Evolutionary conservation across 2,329 filamentous ascomycete genomes (phyloP), one percentile per base, ranked within the genome.

Genomic region (Monosporascus sp.): DNA sequence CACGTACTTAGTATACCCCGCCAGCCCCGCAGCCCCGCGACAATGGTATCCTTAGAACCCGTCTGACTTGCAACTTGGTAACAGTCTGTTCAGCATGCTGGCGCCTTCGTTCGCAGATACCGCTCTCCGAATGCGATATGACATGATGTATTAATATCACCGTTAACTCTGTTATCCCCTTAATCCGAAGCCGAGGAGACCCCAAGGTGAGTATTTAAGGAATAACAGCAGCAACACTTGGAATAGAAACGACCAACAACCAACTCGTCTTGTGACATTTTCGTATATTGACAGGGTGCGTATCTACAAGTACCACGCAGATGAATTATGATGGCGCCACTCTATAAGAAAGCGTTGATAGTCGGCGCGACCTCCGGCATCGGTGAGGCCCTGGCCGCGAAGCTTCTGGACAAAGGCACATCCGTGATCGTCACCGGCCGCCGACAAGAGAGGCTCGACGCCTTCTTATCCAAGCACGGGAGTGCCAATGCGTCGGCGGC

Each of bases 341-440:
- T 69, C 22, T 80, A 80, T 63, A 76, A 77, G 45, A 74, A 76
- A 59, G 70, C 78, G 26, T 71, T 81, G 48, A 59, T 80, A 43
- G 65, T 80, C 53, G 77, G 78, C 9, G 77, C 77, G 11, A 80
- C 78, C 1, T 73, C 75, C 17, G 78, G 77, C 45, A 81, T 81
- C 48, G 78, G 78, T 37, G 63, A 64, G 37, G 74, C 71, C 5
- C 67, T 81, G 52, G 74, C 75, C 9, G 57, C 55, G 9, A 63
- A 62, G 52, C 54, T 65, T 7, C 24, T 78, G 50, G 41, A 62
- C 7, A 63, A 69, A 43, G 74, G 75, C 20, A 66, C 71, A 11
- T 70, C 72, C 50, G 75, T 81, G 5, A 74, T 76, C 17, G 72
- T 70, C 0, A 72, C 77, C 6, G 78, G 78, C 7, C 71, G 78